Base-by-base conservation (phyloP, 768 basidiomycete species). In the Cystofilobasidium ferigula region DNA sequence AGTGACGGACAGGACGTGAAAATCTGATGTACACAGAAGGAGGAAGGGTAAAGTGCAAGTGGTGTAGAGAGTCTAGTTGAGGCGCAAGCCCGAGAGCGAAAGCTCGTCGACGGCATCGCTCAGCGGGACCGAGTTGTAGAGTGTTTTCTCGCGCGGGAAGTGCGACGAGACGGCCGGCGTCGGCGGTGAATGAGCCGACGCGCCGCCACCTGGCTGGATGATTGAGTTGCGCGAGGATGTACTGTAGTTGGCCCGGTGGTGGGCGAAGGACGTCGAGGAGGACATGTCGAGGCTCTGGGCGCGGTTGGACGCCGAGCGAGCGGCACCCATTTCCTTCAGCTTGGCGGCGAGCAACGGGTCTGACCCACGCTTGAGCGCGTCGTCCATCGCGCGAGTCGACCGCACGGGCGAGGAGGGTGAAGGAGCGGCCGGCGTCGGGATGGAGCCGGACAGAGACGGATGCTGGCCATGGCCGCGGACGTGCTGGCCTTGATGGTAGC, bases 281-380 rank as follows among this genome's bases (percentile, higher is more conserved):
- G 87, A 89, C 70, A 94, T 78, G 73, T 94, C 90, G 56, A 94
- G 84, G 6, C 87, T 89, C 74, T 93, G 90, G 0, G 90, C 90
- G 22, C 90, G 86, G 71, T 89, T 89, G 69, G 85, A 85, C 69
- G 90, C 78, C 5, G 88, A 86, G 57, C 89, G 85, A 77, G 73
- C 40, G 43, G 66, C 20, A 5, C 54, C 54, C 80, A 77, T 69
- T 85, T 86, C 67, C 88, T 87, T 76, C 53, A 91, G 74, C 74
- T 91, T 91, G 43, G 88, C 83, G 71, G 90, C 88, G 26, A 89
- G 79, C 47, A 89, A 78, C 24, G 89, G 87, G 76, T 92, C 88
- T 1, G 87, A 88, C 34, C 88, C 87, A 64, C 88, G 83, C 73
- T 89, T 88, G 70, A 86, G 74, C 1, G 85, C 82, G 71, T 89